Evolutionary conservation across 192 early-diverging fungal species (phyloP), one percentile per base, ranked within the genome.

Genomic region (Coemansia asiatica): DNA sequence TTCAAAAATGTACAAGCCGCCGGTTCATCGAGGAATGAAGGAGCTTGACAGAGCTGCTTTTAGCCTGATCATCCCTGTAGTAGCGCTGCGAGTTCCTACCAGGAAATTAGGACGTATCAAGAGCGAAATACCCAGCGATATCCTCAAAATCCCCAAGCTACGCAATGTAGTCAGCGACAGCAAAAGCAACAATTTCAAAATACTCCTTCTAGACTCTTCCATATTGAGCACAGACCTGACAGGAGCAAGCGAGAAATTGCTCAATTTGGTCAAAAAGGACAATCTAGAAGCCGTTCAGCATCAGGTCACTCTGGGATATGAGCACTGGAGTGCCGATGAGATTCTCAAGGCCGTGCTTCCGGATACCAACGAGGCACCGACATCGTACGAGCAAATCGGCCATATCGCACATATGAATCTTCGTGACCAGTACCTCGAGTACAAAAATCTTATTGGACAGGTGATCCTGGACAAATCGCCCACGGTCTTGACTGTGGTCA

Each of bases 361-460:
- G 1, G 87, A 89, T 31, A 84, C 89, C 10, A 61, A 86, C 33
- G 92, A 97, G 58, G 87, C 92, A 3, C 95, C 95, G 6, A 88
- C 91, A 18, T 88, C 94, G 3, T 95, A 90, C 68, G 92, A 93
- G 36, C 83, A 87, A 22, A 87, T 91, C 56, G 94, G 94, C 5
- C 96, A 99, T 75, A 98, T 99, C 67, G 95, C 96, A 2, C 98
- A 99, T 67, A 87, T 99, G 85, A 99, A 99, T 74, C 71, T 99
- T 51, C 89, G 95, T 47, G 91, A 94, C 25, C 88, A 96, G 72
- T 90, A 89, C 46, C 73, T 90, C 9, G 95, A 94, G 12, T 99
- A 91, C 84, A 96, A 95, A 69, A 61, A 77, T 10, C 67, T 99
- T 33, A 96, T 99, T 70, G 96, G 95, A 10, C 87, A 98, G 83